phyloP scores from a whole-genome alignment of 1,139 yeast species.

The Blastobotrys proliferans region DNA sequence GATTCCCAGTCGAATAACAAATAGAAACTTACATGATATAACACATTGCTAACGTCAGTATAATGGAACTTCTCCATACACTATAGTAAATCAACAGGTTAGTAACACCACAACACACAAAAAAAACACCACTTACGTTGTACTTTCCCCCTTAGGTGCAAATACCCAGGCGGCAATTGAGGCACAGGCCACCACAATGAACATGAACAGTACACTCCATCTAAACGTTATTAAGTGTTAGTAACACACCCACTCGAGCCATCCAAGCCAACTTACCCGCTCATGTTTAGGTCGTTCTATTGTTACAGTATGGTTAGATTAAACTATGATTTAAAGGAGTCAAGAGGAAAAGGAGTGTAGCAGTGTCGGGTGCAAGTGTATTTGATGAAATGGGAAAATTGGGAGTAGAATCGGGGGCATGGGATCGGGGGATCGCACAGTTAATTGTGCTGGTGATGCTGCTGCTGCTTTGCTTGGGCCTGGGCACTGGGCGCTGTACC shows the following conservation, averaged over 20 bases:
- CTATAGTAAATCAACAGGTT: too few species aligned
- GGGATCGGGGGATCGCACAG: too few species aligned
- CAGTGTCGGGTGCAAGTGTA: too few species aligned
- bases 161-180: slow-evolving; percentile 62
- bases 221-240: slow-evolving; percentile 38
- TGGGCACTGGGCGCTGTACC: too few species aligned
- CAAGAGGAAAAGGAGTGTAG: too few species aligned
- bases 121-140: slow-evolving; percentile 34
- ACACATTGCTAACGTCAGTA: slow-evolving; percentile 80
- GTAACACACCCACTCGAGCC: neutral
- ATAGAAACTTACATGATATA: slow-evolving; percentile 58
- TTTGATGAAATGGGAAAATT: too few species aligned
- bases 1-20: neutral
- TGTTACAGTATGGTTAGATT: too few species aligned
- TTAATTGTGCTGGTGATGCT: too few species aligned
- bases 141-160: slow-evolving; percentile 55
- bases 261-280: slow-evolving; percentile 12
- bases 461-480: too few species aligned
- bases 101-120: too few species aligned
- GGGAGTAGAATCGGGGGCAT: too few species aligned
- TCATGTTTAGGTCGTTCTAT: slow-evolving; percentile 3
- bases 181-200: slow-evolving; percentile 54
- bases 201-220: slow-evolving; percentile 67
- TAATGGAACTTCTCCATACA: slow-evolving; percentile 89
- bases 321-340: too few species aligned